Evolutionary conservation across 75 land plant genomes (phyloP).

Genomic region (Cunninghamia lanceolata): DNA sequence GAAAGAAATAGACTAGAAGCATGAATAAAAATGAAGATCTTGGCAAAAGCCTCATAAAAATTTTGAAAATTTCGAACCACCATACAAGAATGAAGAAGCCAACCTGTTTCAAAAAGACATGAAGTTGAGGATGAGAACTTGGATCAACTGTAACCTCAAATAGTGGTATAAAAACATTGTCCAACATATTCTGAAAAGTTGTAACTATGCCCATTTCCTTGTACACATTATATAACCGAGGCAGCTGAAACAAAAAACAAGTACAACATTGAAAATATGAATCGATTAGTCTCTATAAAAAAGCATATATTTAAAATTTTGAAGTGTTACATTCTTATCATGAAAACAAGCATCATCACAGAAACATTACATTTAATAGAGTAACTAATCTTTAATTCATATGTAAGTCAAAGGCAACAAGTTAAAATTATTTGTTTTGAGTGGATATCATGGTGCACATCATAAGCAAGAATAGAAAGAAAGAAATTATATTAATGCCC

Average conservation of each 20-base stretch:
- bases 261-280: not conserved
- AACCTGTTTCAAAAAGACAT: constrained; percentile 91
- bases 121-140: constrained; percentile 94
- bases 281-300: not conserved
- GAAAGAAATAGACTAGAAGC: not conserved
- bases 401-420: not conserved
- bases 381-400: not conserved
- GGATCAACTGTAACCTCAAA: constrained; percentile 98
- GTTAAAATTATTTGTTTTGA: not conserved
- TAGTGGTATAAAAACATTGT: constrained; percentile 92
- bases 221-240: constrained; percentile 91
- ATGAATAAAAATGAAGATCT: not conserved
- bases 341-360: not conserved
- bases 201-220: constrained; percentile 96
- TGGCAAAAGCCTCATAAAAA: not conserved
- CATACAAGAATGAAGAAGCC: not conserved
- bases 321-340: not conserved
- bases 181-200: constrained; percentile 88
- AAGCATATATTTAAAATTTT: not conserved
- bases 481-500: not conserved
- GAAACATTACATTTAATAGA: not conserved
- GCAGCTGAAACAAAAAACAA: constrained; percentile 56
- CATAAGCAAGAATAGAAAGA: constrained; percentile 1
- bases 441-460: not conserved
- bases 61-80: not conserved